Base-by-base conservation (phyloP, 805 yeast genomes). In the Soucietia sequanensis region DNA sequence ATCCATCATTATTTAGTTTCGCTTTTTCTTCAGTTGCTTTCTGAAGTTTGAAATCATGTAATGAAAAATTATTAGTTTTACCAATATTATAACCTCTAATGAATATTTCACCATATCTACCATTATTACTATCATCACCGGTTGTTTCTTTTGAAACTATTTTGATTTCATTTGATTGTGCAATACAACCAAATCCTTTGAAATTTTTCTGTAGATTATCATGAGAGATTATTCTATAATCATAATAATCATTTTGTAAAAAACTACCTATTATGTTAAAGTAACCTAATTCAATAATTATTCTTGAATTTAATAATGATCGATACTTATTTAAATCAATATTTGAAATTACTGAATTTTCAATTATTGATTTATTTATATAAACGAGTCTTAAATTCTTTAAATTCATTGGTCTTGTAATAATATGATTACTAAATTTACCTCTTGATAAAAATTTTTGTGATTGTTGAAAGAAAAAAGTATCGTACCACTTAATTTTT, bases 41-140 rank as follows among this genome's bases (percentile, higher is more conserved):
- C n/a, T n/a, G n/a, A 14, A 30, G 37, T 10, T 23, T 26, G 29
- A 15, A 27, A 28, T 28, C 41, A 7, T 37, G 30, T 34, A 12
- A 21, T 34, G 6, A 38, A 9, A 23, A 42, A 21, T 50, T 53
- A 14, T 48, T 52, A 11, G 58, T 53, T 44, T 70, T 79, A 0
- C 89, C 88, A 15, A 84, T 68, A 24, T 72, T 77, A 53, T 81
- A 84, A 0, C 91, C 93, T 37, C 91, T 63, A 2, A 76, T 62
- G 41, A 70, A 64, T 4, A 83, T 47, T 46, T 66, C 66, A 6
- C 89, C 88, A 25, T 62, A 61, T 23, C 62, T 60, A 17, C 63
- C 61, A 2, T 51, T 60, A 0, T 24, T 11, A 16, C 23, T 8
- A 5, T 22, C 22, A 18, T 10, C 21, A 11, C 23, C 23, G 11